Evolutionary conservation across 2,329 filamentous ascomycete species (phyloP), one percentile per base, ranked within the genome.

Genomic region (Colletotrichum echinochloae): DNA sequence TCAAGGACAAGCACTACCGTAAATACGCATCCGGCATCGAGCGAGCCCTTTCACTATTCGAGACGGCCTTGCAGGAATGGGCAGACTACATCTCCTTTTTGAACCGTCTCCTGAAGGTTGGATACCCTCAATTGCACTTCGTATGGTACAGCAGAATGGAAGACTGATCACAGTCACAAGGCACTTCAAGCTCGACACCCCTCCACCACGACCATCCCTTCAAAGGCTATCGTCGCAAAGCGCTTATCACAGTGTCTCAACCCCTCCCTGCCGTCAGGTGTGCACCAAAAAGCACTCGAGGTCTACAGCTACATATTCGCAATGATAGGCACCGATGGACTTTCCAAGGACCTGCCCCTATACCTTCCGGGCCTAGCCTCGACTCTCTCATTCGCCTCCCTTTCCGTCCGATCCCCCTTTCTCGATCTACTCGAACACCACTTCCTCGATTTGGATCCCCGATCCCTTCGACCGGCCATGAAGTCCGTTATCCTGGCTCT

Each of bases 11-110:
- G 79, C 81, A 86, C 63, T 95, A 94, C 79, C 94, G 95, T 74
- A 92, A 95, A 80, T 99, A 98, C 89, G 94, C 94, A 54, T 89
- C 91, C 59, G 92, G 90, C 69, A 91, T 99, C 74, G 95, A 98
- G 78, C 90, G 94, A 80, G 93, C 94, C 41, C 87, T 99, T 72
- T 89, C 92, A 55, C 87, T 97, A 41, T 99, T 98, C 83, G 96
- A 99, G 79, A 95, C 94, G 20, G 91, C 94, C 37, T 86, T 98
- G 75, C 94, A 98, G 82, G 96, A 99, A 89, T 99, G 96, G 96
- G 96, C 97, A 59, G 96, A 99, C 83, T 99, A 99, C 79, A 99
- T 99, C 77, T 97, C 95, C 23, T 99, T 98, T 79, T 84, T 99
- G 66, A 97, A 93, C 78, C 90, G 94, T 72, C 86, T 99, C 59